These are phyloP conservation scores for Smithsoniella earleae DNA, from an alignment of 163 green algal genomes.

Conservation along the genomic window DNA sequence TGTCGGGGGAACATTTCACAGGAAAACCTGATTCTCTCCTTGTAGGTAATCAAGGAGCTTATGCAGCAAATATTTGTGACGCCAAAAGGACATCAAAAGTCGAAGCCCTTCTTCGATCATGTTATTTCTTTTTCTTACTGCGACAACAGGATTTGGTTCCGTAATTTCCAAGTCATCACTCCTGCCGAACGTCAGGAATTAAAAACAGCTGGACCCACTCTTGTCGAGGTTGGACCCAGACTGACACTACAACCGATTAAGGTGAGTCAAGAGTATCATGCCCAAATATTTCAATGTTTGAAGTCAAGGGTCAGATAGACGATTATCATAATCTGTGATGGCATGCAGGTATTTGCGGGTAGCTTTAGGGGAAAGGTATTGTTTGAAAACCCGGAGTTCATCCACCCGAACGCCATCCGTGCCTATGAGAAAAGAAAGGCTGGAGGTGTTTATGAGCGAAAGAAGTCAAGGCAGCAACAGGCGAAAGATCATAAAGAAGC, in stretches of 20 bases:
- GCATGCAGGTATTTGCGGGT: constrained; percentile 70
- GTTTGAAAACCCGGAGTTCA: constrained; percentile 89
- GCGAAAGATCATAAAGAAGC: neutral
- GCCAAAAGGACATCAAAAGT: constrained; percentile 75
- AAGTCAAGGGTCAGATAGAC: too few species aligned
- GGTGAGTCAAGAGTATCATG: too few species aligned
- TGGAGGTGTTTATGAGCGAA: neutral
- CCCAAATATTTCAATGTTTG: too few species aligned
- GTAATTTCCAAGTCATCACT: constrained; percentile 94
- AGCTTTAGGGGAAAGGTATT: constrained; percentile 80
- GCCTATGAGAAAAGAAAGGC: constrained; percentile 23
- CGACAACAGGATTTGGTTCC: constrained; percentile 88
- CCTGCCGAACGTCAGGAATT: constrained; percentile 64
- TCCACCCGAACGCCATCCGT: constrained; percentile 82
- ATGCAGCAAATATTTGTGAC: constrained; percentile 71
- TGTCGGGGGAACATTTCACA: too few species aligned
- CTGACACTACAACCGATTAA: constrained; percentile 86
- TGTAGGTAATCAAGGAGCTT: constrained; percentile 31
- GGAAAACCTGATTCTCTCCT: too few species aligned
- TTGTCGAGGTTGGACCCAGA: constrained; percentile 88
- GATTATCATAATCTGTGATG: too few species aligned
- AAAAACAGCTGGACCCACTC: constrained; percentile 45
- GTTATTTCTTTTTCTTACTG: constrained; percentile 78
- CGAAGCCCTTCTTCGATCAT: constrained; percentile 98
- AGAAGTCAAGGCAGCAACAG: neutral